Base-by-base conservation (phyloP, 2,329 filamentous ascomycete genomes). In the Malbranchea cinnamomea region DNA sequence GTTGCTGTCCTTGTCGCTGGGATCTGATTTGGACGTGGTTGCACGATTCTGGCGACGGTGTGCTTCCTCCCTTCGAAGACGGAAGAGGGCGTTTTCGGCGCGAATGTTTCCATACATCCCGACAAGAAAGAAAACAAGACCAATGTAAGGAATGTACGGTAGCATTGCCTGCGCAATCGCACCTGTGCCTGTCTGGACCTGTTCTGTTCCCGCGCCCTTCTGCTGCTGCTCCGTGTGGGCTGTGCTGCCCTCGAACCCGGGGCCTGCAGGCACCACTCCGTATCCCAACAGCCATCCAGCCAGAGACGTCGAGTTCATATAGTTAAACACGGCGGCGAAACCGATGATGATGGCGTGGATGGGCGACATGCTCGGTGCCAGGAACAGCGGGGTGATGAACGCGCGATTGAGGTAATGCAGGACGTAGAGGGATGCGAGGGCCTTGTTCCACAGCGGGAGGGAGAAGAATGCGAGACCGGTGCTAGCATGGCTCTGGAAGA, bases 321-420 rank as follows among this genome's bases (percentile, higher is more conserved):
- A 47, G 52, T 98, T 89, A 60, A 93, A 95, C 13, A 48, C 22
- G 22, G 77, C 39, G 4, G 76, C 89, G 13, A 62, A 54, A 28
- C 60, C 6, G 61, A 76, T 77, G 40, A 94, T 67, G 16, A 71
- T 32, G 2, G 69, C 49, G 53, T 92, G 80, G 41, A 93, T 80
- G 6, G 87, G 87, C 4, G 84, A 83, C 78, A 98, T 94, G 61
- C 76, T 84, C 0, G 87, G 87, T 39, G 87, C 82, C 22, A 72
- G 59, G 40, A 87, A 64, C 34, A 91, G 60, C 2, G 89, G 87
- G 33, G 74, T 78, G 37, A 92, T 57, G 33, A 95, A 54, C 6
- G 89, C 85, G 38, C 89, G 82, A 65, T 98, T 91, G 48, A 73
- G 42, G 63, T 98, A 98, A 60, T 98, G 89, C 33, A 87, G 71